These are phyloP conservation scores for Xanthoconium stramineum DNA, from an alignment of 768 basidiomycete genomes.

Conservation along the genomic window DNA sequence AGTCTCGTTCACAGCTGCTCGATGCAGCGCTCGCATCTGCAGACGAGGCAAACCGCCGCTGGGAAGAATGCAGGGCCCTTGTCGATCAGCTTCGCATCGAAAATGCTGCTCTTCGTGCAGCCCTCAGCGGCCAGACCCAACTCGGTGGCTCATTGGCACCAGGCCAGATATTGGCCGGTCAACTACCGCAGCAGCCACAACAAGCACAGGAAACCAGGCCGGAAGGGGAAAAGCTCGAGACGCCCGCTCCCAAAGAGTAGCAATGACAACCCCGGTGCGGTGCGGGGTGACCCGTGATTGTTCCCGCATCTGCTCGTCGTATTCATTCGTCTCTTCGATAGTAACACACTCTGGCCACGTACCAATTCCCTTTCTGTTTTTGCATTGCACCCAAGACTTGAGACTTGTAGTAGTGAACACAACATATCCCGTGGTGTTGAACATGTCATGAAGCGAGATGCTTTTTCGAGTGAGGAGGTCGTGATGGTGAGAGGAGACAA, in stretches of 20 bases:
- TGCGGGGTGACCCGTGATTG: not conserved
- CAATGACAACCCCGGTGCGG: not conserved
- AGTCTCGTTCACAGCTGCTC: constrained; percentile 79
- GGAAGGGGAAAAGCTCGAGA: constrained; percentile 30
- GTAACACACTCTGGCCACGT: constrained; percentile 6
- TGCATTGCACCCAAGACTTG: not conserved
- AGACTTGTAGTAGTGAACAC: constrained; percentile 15
- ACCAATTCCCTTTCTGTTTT: constrained; percentile 8
- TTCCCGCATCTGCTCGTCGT: not conserved
- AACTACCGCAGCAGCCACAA: constrained; percentile 20
- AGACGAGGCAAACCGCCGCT: constrained; percentile 84
- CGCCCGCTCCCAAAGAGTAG: constrained; percentile 24
- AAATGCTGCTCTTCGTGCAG: constrained; percentile 73
- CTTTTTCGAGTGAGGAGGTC: not conserved
- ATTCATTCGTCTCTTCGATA: constrained; percentile 6
- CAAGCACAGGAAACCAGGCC: constrained; percentile 20
- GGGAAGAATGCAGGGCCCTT: constrained; percentile 87
- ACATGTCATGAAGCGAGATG: not conserved
- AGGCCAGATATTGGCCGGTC: constrained; percentile 24
- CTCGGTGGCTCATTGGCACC: constrained; percentile 29
- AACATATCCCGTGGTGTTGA: not conserved
- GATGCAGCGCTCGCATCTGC: constrained; percentile 84
- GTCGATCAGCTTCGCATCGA: constrained; percentile 87
- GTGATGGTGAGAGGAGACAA: constrained; percentile 35
- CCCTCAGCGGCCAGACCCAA: constrained; percentile 47